phyloP scores from a whole-genome alignment of 2,329 filamentous ascomycete genomes.

The Apiospora malaysiana region DNA sequence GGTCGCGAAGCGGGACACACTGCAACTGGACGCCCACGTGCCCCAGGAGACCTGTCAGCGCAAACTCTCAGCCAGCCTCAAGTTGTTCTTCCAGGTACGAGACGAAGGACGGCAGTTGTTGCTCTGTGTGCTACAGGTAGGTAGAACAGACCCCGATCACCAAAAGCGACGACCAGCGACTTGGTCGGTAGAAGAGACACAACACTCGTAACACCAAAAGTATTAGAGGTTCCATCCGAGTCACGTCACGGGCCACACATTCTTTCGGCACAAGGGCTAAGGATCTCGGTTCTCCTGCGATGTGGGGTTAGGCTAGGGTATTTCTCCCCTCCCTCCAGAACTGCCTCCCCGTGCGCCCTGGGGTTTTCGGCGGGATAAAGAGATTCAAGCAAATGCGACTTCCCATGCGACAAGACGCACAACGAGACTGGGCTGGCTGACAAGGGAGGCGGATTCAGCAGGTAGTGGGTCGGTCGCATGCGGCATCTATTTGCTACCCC shows the following conservation, averaged over 20 bases:
- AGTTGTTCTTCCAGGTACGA: neutral
- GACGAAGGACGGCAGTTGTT: neutral
- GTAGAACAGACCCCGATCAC: neutral
- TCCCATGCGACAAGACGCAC: neutral
- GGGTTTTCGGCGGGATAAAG: neutral
- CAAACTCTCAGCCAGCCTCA: constrained; percentile 2
- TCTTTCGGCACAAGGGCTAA: constrained; percentile 1
- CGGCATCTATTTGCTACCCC: neutral
- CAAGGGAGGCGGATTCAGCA: neutral
- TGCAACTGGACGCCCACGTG: constrained; percentile 12
- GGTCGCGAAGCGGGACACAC: constrained; percentile 4
- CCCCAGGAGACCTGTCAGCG: constrained; percentile 6
- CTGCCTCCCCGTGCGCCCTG: constrained; percentile 11
- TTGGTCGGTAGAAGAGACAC: neutral
- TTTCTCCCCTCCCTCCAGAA: constrained; percentile 2
- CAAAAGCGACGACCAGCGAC: neutral
- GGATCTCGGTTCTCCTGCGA: constrained; percentile 1
- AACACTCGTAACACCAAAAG: neutral
- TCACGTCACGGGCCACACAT: constrained; percentile 18
- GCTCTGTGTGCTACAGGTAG: neutral
- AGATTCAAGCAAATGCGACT: neutral
- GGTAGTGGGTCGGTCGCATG: neutral
- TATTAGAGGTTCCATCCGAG: neutral
- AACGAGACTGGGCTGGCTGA: neutral
- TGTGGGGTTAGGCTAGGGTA: constrained; percentile 10